Evolutionary conservation across 129 eudicot genomes (phyloP).

Genomic region (Oenanthe sinensis): DNA sequence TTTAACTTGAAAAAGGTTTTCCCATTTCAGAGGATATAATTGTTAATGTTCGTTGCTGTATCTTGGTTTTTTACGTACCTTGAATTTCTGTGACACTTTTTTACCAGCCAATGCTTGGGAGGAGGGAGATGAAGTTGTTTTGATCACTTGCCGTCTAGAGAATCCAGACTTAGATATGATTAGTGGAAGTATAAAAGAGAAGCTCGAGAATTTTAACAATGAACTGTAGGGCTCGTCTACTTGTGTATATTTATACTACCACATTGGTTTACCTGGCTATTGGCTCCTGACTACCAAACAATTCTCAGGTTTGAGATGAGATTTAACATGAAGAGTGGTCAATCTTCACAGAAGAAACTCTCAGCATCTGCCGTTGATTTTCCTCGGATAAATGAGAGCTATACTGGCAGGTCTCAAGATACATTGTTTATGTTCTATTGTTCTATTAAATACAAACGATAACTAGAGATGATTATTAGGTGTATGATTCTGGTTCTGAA

Average conservation of each 20-base stretch:
- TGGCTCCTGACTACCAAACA: not conserved
- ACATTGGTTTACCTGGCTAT: not conserved
- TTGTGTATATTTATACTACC: not conserved
- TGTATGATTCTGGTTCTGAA: not conserved
- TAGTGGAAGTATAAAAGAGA: constrained; percentile 39
- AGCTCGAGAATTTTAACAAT: constrained; percentile 53
- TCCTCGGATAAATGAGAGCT: constrained; percentile 82
- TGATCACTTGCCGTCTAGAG: constrained; percentile 73
- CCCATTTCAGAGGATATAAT: not conserved
- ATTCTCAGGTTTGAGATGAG: constrained; percentile 91
- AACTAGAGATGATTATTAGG: not conserved
- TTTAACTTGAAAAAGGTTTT: not conserved
- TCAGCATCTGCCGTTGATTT: constrained; percentile 89
- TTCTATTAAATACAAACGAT: not conserved
- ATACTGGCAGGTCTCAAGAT: constrained; percentile 66
- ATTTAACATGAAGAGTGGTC: constrained; percentile 84
- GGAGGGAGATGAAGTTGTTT: constrained; percentile 94
- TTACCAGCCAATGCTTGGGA: constrained; percentile 96
- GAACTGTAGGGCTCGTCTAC: constrained; percentile 55
- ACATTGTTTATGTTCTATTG: not conserved
- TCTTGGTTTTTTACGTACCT: not conserved
- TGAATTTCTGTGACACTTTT: not conserved
- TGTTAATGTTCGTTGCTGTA: not conserved
- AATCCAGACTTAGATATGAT: constrained; percentile 68
- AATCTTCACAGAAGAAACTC: constrained; percentile 71